Evolutionary conservation across 2,329 filamentous ascomycete genomes (phyloP).

Genomic region (Microdochium trichocladiopsis): DNA sequence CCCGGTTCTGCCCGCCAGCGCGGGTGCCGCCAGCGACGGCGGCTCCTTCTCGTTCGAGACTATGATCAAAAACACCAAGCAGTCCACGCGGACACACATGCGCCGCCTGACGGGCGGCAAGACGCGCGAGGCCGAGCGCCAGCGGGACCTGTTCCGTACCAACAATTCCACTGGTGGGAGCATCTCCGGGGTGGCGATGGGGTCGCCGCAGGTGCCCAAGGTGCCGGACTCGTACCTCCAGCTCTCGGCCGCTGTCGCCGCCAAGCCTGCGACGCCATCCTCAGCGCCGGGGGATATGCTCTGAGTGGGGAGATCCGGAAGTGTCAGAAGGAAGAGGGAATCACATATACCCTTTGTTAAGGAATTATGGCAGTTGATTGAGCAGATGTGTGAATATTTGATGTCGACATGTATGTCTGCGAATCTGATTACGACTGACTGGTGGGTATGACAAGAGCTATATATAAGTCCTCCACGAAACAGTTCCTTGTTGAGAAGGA

Average conservation of each 20-base stretch:
- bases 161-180: too few species aligned
- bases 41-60: constrained; percentile 51
- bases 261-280: neutral
- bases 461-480: too few species aligned
- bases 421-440: too few species aligned
- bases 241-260: neutral
- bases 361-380: too few species aligned
- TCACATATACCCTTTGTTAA: too few species aligned
- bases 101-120: constrained; percentile 53
- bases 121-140: constrained; percentile 28
- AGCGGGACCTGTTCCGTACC: constrained; percentile 26
- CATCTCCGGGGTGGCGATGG: constrained; percentile 15
- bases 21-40: constrained; percentile 23
- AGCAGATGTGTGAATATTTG: too few species aligned
- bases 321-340: too few species aligned
- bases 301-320: too few species aligned
- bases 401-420: too few species aligned
- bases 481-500: too few species aligned
- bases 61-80: constrained; percentile 52
- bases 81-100: constrained; percentile 52
- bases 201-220: constrained; percentile 33
- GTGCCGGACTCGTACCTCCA: constrained; percentile 25
- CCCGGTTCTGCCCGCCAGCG: constrained; percentile 19
- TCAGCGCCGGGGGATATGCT: neutral
- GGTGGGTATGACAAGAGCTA: too few species aligned